A percentile compares a stretch with the other conserved stretches of the same genome.
These are phyloP conservation scores for Yarrowia sp. DNA, from an alignment of 805 yeast genomes.

Conservation along the genomic window DNA sequence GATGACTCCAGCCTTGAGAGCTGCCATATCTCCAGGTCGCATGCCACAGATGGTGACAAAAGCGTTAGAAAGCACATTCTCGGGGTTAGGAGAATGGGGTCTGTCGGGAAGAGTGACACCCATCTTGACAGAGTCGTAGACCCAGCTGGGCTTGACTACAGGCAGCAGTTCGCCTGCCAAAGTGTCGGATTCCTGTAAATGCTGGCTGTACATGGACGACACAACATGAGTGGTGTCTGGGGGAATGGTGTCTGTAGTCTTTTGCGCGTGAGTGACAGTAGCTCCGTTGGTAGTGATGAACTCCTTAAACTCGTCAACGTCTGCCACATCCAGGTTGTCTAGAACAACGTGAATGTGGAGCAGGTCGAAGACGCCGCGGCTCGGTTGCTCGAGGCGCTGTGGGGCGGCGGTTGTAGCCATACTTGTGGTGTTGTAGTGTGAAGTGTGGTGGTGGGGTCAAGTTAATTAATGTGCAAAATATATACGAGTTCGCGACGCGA, in stretches of 20 bases:
- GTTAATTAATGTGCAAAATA: constrained; percentile 14
- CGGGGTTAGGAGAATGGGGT: constrained; percentile 75
- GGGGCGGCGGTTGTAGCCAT: constrained; percentile 5
- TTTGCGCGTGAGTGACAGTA: constrained; percentile 6
- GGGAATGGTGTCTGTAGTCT: constrained; percentile 13
- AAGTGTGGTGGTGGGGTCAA: constrained; percentile 13
- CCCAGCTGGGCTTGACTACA: constrained; percentile 68
- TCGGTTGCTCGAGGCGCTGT: constrained; percentile 15
- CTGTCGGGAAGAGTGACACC: constrained; percentile 59
- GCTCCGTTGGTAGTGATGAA: constrained; percentile 22
- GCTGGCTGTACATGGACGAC: constrained; percentile 13
- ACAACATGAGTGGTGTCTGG: constrained; percentile 32
- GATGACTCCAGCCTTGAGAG: constrained; percentile 69
- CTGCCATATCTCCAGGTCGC: constrained; percentile 66
- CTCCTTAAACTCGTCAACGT: constrained; percentile 5
- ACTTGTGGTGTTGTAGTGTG: background rate
- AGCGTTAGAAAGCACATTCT: constrained; percentile 65
- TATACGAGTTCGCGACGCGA: constrained; percentile 24
- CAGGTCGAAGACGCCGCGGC: constrained; percentile 17
- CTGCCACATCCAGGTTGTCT: constrained; percentile 12
- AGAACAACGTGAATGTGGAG: constrained; percentile 35
- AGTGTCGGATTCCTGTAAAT: constrained; percentile 24
- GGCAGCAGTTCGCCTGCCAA: constrained; percentile 61
- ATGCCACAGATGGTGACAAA: constrained; percentile 67
- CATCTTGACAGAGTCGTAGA: constrained; percentile 56